Evolutionary conservation across 345 rosid species (phyloP), one percentile per base, ranked within the genome.

Genomic region (Brassica juncea): DNA sequence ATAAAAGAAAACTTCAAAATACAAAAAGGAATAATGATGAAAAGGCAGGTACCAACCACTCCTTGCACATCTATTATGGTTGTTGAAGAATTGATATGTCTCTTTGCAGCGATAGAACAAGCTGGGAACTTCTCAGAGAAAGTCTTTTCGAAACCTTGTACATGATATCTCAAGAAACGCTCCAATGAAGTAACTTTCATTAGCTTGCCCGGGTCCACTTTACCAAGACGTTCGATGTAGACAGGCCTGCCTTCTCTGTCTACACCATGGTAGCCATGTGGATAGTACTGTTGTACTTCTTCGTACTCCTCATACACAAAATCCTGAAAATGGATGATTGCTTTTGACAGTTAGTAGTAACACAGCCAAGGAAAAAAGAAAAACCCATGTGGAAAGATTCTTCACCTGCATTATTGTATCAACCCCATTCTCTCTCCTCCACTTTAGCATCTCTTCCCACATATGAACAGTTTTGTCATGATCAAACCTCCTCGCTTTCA

Each of bases 191-290:
- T 94, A 73, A 84, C 85, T 78, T 82, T 87, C 97, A 94, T 86
- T 68, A 94, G 87, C 86, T 88, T 92, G 85, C 66, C 68, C 23
- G 97, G 94, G 57, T 90, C 97, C 71, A 89, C 80, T 87, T 86
- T 86, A 65, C 98, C 98, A 23, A 90, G 86, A 70, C 92, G 88
- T 84, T 94, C 98, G 39, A 94, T 88, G 74, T 94, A 94, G 52
- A 92, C 85, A 78, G 99, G 99, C 16, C 89, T 84, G 1, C 99
- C 98, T 34, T 80, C 91, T 90, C 88, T 91, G 68, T 94, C 99
- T 71, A 91, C 88, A 69, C 99, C 99, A 86, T 94, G 99, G 79
- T 91, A 94, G 77, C 98, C 99, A 79, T 92, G 98, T 71, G 99
- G 99, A 82, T 94, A 94, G 79, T 85, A 88, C 0, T 78, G 83